Base-by-base conservation (phyloP, 306 rosid genomes). In the Cicer judaicum region DNA sequence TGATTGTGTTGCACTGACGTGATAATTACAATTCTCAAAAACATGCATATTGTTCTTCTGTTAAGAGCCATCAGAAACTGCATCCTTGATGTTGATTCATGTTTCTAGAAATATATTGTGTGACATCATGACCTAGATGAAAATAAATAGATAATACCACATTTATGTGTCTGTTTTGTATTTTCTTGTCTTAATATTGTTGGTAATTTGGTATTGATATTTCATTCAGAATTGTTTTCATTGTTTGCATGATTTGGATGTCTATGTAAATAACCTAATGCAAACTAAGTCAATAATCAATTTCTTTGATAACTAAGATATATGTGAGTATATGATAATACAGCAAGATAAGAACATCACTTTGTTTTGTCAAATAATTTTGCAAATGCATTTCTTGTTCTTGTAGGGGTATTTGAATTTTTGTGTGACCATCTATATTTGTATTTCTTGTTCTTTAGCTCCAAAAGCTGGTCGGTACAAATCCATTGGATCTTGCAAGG, bases 391-490 rank as follows among this genome's bases (percentile, higher is more conserved):
- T 59, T 53, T 71, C 12, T 8, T 54, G 57, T 47, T 74, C 77
- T 63, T 41, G 55, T 66, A 16, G 11, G 40, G 64, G 44, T 7
- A 10, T 56, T 77, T 77, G 81, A 60, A 44, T 80, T 77, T 59
- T 61, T 61, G 41, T 63, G 29, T 77, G 49, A 69, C 34, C 65
- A 64, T 55, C 50, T 18, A 18, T 53, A 16, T 48, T 36, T 86
- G 43, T 64, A 1, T 78, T 24, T 70, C 44, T 38, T 74, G 65
- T 74, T 76, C 59, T 60, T 38, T 60, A 94, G 98, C 84, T 94
- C 74, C 98, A 94, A 89, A 88, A 88, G 83, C 73, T 94, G 75
- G 78, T 91, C 75, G 98, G 96, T 57, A 85, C 97, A 57, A 73
- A 87, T 55, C 96, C 98, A 19, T 21, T 87, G 77, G 97, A 90